Conservation (phyloP, 192 early-diverging fungal genomes). For the Pecoramyces ruminantium region DNA sequence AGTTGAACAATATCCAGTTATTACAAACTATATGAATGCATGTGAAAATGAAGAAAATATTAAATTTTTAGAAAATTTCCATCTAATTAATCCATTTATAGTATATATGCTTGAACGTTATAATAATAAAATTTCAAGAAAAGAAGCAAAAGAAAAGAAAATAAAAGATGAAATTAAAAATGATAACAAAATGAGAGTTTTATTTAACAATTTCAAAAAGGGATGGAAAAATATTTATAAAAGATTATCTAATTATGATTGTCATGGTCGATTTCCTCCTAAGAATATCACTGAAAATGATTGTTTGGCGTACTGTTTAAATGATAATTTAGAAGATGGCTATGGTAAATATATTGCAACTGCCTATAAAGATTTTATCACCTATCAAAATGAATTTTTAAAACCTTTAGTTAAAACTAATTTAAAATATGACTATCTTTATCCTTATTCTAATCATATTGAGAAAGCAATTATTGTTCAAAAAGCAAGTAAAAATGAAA, state of each 20-base stretch:
- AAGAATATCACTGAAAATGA: neutral
- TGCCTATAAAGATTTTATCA: neutral
- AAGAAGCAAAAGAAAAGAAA: neutral
- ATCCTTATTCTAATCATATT: neutral
- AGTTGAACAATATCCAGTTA: neutral
- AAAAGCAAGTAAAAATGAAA: neutral
- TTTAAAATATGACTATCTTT: neutral
- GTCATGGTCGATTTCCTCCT: neutral
- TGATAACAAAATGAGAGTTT: neutral
- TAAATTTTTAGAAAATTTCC: neutral
- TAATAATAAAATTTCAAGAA: neutral
- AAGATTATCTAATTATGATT: neutral
- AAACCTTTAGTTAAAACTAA: neutral
- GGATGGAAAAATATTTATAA: neutral
- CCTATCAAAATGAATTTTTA: neutral
- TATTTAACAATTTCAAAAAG: neutral
- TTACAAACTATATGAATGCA: neutral
- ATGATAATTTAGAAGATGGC: neutral
- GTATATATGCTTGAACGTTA: neutral
- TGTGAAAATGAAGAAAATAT: neutral
- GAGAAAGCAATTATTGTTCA: neutral
- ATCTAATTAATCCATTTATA: neutral
- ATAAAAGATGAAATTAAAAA: neutral
- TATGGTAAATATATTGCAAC: neutral
- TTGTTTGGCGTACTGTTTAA: neutral